Conservation (phyloP, 345 rosid species). For the Populus simonii region DNA sequence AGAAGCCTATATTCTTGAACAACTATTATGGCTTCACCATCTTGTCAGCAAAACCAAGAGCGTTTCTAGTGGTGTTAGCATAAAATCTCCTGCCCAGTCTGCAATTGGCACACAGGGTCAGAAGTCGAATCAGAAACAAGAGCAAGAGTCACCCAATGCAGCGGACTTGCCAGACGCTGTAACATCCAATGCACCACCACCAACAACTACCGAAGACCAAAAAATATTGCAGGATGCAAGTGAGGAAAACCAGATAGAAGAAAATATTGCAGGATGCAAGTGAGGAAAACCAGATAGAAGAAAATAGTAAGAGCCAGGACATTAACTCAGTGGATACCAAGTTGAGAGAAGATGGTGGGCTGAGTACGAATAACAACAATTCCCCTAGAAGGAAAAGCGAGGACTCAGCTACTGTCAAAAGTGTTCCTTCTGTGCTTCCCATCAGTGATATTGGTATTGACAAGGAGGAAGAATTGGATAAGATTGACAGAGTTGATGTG, state of each 20-base stretch:
- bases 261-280: slow-evolving; percentile 33
- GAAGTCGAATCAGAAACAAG: slow-evolving; percentile 18
- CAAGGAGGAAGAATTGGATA: slow-evolving; percentile 54
- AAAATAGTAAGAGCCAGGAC: slow-evolving; percentile 50
- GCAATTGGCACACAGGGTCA: not conserved
- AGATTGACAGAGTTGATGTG: slow-evolving; percentile 50
- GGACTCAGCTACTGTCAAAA: slow-evolving; percentile 32
- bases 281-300: slow-evolving; percentile 23
- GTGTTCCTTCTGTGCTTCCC: slow-evolving; percentile 42
- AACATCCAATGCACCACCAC: slow-evolving; percentile 11
- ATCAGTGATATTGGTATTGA: slow-evolving; percentile 46
- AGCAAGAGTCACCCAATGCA: slow-evolving; percentile 19
- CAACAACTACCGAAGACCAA: slow-evolving; percentile 37
- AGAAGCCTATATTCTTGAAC: slow-evolving; percentile 75
- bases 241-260: slow-evolving; percentile 23
- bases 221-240: slow-evolving; percentile 34
- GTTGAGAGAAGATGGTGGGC: slow-evolving; percentile 42
- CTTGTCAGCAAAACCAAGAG: slow-evolving; percentile 52
- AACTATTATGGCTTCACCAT: slow-evolving; percentile 76
- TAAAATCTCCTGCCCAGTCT: slow-evolving; percentile 19
- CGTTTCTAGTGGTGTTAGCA: slow-evolving; percentile 1
- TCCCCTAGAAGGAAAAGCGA: slow-evolving; percentile 40
- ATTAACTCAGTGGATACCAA: slow-evolving; percentile 33
- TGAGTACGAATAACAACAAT: slow-evolving; percentile 48
- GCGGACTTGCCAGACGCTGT: not conserved